Evolutionary conservation across 2,329 filamentous ascomycete species (phyloP).

Genomic region (Exophiala mesophila): DNA sequence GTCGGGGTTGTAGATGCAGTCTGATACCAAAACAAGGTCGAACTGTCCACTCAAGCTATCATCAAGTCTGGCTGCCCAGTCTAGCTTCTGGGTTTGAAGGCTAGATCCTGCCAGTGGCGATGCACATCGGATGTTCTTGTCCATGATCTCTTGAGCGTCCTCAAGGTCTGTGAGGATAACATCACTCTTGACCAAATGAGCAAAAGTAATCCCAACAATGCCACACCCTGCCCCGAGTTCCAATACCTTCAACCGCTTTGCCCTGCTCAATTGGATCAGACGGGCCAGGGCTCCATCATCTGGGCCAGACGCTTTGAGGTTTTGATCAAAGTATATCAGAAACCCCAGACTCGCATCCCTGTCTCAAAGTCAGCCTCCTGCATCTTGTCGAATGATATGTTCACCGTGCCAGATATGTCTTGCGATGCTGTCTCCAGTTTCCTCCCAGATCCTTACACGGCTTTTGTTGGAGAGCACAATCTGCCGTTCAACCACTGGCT

Average conservation of each 20-base stretch:
- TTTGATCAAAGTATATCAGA: constrained; percentile 47
- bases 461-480: constrained; percentile 41
- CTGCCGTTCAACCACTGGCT: constrained; percentile 53
- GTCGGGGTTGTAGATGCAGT: constrained; percentile 70
- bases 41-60: constrained; percentile 37
- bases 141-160: constrained; percentile 58
- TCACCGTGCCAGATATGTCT: constrained; percentile 60
- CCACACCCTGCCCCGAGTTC: constrained; percentile 67
- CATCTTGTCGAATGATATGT: neutral
- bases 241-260: constrained; percentile 46
- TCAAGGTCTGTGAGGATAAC: constrained; percentile 62
- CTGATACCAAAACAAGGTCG: constrained; percentile 61
- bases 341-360: constrained; percentile 59
- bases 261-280: constrained; percentile 29
- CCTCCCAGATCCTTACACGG: constrained; percentile 56
- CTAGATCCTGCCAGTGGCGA: constrained; percentile 40
- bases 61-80: constrained; percentile 53
- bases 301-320: constrained; percentile 30
- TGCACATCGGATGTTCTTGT: constrained; percentile 49
- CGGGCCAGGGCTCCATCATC: constrained; percentile 32
- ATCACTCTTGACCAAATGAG: constrained; percentile 48
- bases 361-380: constrained; percentile 11
- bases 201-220: constrained; percentile 61
- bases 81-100: constrained; percentile 50
- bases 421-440: constrained; percentile 68